These are phyloP conservation scores for Sarocladiaceae sp. DNA, from an alignment of 2,329 filamentous ascomycete species.

Conservation along the genomic window DNA sequence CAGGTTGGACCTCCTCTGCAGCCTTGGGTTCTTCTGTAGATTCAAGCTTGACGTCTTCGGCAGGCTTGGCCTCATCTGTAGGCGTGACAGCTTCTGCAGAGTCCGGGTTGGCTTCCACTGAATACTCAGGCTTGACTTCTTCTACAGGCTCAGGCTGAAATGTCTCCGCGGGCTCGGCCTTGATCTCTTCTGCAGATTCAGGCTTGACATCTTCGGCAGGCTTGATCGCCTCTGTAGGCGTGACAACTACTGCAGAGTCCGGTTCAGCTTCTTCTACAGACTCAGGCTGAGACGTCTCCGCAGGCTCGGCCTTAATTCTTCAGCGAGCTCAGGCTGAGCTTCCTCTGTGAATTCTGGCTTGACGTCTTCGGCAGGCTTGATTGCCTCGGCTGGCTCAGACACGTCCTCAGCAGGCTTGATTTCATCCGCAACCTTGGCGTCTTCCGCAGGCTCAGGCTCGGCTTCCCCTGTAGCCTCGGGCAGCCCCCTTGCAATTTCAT, in stretches of 20 bases:
- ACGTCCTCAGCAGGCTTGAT: neutral
- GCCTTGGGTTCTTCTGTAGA: neutral
- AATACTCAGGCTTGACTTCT: no score
- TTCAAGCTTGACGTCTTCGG: neutral
- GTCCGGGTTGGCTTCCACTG: no score
- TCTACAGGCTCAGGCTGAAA: neutral
- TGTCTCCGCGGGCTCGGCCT: neutral
- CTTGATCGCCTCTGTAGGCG: neutral
- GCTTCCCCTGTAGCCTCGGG: neutral
- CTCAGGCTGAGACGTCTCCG: neutral
- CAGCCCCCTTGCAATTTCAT: slow-evolving; percentile 3
- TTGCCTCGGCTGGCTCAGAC: neutral
- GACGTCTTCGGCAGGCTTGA: neutral
- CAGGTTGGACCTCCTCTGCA: neutral
- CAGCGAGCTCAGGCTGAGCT: neutral
- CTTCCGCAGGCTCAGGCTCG: neutral
- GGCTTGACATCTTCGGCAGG: neutral
- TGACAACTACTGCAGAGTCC: neutral
- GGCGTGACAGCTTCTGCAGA: neutral
- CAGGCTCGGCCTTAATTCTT: neutral
- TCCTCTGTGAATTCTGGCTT: no score
- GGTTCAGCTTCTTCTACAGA: neutral
- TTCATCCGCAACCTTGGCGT: neutral
- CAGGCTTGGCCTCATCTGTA: neutral
- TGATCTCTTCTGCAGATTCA: neutral